phyloP scores from a whole-genome alignment of 2,329 filamentous ascomycete genomes.

The Coniochaeta ligniaria region DNA sequence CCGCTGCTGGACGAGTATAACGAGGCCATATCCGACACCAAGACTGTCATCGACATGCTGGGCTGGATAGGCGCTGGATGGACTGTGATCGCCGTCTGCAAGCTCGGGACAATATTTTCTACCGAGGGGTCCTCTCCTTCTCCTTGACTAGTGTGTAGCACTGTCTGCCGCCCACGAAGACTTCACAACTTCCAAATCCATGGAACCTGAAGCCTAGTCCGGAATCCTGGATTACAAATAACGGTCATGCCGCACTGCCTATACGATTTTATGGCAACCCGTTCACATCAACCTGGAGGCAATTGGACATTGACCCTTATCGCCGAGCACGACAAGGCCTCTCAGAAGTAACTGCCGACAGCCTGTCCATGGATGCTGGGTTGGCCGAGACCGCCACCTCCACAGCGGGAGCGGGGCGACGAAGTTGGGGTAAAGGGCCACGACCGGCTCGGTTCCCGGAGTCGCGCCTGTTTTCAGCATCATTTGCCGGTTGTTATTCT shows the following conservation, averaged over 20 bases:
- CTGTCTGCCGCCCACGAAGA: not conserved
- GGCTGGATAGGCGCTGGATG: not conserved
- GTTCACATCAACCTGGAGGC: not conserved
- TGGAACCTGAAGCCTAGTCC: not conserved
- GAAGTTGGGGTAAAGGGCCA: not conserved
- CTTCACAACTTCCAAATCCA: not conserved
- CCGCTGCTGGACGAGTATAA: conserved; percentile 22
- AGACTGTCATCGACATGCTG: conserved; percentile 9
- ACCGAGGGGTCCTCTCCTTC: not conserved
- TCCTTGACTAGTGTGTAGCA: not conserved
- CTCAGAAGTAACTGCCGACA: not conserved
- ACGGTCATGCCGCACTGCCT: no score
- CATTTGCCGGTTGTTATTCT: not conserved
- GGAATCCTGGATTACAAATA: not conserved
- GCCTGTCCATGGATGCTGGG: not conserved
- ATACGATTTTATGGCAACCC: not conserved
- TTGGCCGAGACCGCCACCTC: not conserved
- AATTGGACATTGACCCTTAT: not conserved
- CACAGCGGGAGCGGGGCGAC: not conserved
- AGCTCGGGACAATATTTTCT: not conserved
- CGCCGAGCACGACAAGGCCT: not conserved
- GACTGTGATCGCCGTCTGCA: not conserved
- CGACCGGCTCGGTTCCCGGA: not conserved
- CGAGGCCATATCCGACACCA: conserved; percentile 18
- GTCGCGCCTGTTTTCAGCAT: not conserved